Evolutionary conservation across 129 eudicot species (phyloP).

Genomic region (Silybum marianum): DNA sequence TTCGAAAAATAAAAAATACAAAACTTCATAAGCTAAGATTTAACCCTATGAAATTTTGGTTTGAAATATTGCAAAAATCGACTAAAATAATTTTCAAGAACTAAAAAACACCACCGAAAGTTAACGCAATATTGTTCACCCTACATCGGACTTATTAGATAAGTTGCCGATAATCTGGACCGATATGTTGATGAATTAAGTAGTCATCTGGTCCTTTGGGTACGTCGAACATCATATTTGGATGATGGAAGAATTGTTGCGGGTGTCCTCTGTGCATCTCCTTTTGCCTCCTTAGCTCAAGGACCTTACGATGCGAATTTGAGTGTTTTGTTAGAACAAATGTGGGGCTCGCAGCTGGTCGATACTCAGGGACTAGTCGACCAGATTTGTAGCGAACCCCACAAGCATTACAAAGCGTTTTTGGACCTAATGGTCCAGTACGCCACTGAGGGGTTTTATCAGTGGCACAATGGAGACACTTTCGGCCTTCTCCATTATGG

Average conservation of each 20-base stretch:
- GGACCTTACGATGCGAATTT: slow-evolving; percentile 87
- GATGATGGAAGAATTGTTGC: slow-evolving; percentile 49
- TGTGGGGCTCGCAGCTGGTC: slow-evolving; percentile 97
- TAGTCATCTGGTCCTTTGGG: slow-evolving; percentile 62
- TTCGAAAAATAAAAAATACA: slow-evolving; percentile 27
- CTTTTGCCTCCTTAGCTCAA: slow-evolving; percentile 87
- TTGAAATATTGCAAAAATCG: slow-evolving; percentile 17
- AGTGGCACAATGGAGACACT: slow-evolving; percentile 86
- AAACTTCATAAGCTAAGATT: slow-evolving; percentile 40
- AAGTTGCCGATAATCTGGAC: slow-evolving; percentile 72
- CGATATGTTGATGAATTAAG: slow-evolving; percentile 82
- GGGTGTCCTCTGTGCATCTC: slow-evolving; percentile 50
- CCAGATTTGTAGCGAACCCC: slow-evolving; percentile 95
- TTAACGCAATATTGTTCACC: background rate
- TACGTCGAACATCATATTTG: slow-evolving; percentile 62
- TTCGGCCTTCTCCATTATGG: slow-evolving; percentile 48
- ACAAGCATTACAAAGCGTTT: slow-evolving; percentile 90
- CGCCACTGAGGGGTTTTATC: slow-evolving; percentile 99
- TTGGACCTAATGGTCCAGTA: slow-evolving; percentile 94
- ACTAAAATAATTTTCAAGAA: slow-evolving; percentile 21
- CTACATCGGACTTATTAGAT: slow-evolving; percentile 32
- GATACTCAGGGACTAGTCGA: slow-evolving; percentile 81
- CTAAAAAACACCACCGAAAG: slow-evolving; percentile 2
- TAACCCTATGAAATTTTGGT: slow-evolving; percentile 31
- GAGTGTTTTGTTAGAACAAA: slow-evolving; percentile 80